These are phyloP conservation scores for Gastrolobium villosum DNA, from an alignment of 306 rosid species.

Conservation along the genomic window DNA sequence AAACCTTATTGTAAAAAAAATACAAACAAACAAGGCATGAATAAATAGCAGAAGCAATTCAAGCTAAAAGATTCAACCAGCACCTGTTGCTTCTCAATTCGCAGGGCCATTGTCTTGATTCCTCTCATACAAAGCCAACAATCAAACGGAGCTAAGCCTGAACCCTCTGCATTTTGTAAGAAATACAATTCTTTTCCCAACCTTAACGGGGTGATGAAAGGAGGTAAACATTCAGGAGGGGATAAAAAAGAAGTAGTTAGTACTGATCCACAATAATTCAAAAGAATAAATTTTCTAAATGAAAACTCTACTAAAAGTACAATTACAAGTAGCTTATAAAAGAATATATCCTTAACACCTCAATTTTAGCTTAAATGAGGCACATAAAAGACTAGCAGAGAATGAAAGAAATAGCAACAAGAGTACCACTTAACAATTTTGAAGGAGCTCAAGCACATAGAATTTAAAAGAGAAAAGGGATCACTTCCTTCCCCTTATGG, in stretches of 20 bases:
- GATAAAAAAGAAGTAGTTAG: constrained; percentile 14
- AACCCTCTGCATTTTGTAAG: constrained; percentile 91
- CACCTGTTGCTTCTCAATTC: constrained; percentile 97
- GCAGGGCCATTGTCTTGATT: constrained; percentile 90
- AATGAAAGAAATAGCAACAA: constrained; percentile 18
- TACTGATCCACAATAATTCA: neutral
- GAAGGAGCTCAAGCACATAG: constrained; percentile 22
- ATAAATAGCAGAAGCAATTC: constrained; percentile 34
- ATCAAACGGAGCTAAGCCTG: constrained; percentile 94
- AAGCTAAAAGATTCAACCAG: constrained; percentile 30
- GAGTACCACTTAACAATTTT: constrained; percentile 8
- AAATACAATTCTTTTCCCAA: constrained; percentile 87
- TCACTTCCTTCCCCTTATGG: constrained; percentile 10
- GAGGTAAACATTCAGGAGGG: constrained; percentile 18
- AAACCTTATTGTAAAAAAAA: neutral
- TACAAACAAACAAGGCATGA: constrained; percentile 26
- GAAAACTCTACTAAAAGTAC: neutral
- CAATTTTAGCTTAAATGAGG: constrained; percentile 34
- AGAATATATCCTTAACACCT: neutral
- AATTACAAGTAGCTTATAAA: constrained; percentile 13
- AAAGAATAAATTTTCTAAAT: constrained; percentile 24
- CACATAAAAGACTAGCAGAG: neutral
- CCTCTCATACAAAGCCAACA: constrained; percentile 92
- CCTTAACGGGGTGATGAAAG: constrained; percentile 54
- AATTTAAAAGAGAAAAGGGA: constrained; percentile 35